Base-by-base conservation (phyloP, 495 filamentous ascomycete species). In the Barbatosphaeria neglecta region DNA sequence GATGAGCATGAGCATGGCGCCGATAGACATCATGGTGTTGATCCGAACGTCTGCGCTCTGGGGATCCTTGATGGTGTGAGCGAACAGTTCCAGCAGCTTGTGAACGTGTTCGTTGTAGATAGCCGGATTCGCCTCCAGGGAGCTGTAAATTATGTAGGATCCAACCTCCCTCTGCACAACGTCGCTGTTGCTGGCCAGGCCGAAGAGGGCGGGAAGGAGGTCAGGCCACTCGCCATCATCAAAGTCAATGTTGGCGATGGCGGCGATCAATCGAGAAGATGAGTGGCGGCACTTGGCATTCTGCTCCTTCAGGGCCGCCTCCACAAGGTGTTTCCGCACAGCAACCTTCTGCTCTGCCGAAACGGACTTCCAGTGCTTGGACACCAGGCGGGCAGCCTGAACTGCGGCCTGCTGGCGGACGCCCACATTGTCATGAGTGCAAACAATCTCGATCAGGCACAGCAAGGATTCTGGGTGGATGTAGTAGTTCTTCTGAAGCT, bases 21-120 rank as follows among this genome's bases (percentile, higher is more conserved):
- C 86, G 48, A 96, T 76, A n/a, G 87, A 87, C 55, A 95, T 76
- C 66, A 97, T 83, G 22, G 90, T 94, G 68, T 96, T 98, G 66
- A 94, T 80, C 47, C 90, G 83, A 43, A 98, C 93, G 59, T 92
- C 83, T 46, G 82, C 74, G 63, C 86, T 95, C 67, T 95, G 84
- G 17, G 84, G 84, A 61, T 98, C 93, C 50, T 76, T 77, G 58
- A 98, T 92, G 13, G 89, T 95, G 63, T 78, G 85, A 62, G 66
- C 69, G 70, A 97, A 96, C 9, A 97, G 77, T 47, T 74, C 72
- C 56, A 97, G 86, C 25, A 97, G 76, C 50, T 86, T 81, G 38
- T 69, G 60, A 54, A 87, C 76, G 57, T 87, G 80, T 52, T 87
- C 86, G 54, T 77, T 75, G 54, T 94, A 87, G 35, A 75, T 70